phyloP scores from a whole-genome alignment of 805 yeast genomes.

The Lipomyces chichibuensis region DNA sequence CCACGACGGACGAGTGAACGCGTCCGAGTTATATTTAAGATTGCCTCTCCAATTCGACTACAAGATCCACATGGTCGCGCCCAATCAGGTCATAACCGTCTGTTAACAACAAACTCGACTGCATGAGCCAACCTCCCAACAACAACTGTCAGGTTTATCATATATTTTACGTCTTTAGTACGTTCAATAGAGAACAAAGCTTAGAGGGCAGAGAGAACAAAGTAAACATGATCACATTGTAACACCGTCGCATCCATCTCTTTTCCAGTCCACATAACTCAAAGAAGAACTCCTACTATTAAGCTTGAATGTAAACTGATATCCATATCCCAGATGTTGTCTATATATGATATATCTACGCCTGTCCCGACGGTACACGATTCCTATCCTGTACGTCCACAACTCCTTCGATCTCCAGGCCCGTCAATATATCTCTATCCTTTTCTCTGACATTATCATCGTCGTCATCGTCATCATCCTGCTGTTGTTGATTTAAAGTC shows the following conservation, averaged over 20 bases:
- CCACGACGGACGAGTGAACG: background rate
- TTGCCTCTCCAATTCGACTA: background rate
- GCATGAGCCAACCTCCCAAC: background rate
- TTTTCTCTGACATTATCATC: slow-evolving; percentile 45
- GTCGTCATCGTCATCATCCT: slow-evolving; percentile 35
- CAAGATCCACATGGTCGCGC: background rate
- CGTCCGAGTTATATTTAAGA: background rate
- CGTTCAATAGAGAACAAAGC: background rate
- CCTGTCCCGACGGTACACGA: background rate
- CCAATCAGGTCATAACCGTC: background rate
- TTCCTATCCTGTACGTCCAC: slow-evolving; percentile 39
- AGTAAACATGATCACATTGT: background rate
- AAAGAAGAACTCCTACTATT: background rate
- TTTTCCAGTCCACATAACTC: background rate
- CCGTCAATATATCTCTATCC: slow-evolving; percentile 56
- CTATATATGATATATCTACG: background rate
- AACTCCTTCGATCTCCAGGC: slow-evolving; percentile 53
- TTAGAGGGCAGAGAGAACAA: background rate
- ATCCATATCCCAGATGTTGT: background rate
- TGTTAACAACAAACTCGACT: too few relatives aligned
- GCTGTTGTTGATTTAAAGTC: slow-evolving; percentile 26
- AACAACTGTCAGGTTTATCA: background rate
- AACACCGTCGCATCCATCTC: background rate
- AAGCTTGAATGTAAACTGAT: background rate
- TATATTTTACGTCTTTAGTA: background rate